phyloP scores from a whole-genome alignment of 2,329 filamentous ascomycete species.

The Sclerotinia minor region DNA sequence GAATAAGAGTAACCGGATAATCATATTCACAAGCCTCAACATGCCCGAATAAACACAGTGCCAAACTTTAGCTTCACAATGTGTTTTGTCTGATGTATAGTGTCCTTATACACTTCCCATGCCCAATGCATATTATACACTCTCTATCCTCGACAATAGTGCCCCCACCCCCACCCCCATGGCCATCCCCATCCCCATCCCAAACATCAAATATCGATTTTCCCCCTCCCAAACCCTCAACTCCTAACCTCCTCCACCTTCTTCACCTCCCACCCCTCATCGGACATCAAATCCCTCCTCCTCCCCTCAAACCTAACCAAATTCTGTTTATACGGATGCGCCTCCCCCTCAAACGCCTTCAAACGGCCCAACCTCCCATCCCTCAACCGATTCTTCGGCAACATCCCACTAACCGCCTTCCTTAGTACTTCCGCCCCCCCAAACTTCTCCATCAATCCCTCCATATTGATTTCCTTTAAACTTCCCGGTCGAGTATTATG shows the following conservation, averaged over 20 bases:
- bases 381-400: slow-evolving; percentile 92
- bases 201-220: neutral
- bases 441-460: slow-evolving; percentile 89
- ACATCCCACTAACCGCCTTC: slow-evolving; percentile 92
- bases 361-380: slow-evolving; percentile 84
- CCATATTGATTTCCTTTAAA: slow-evolving; percentile 88
- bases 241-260: slow-evolving; percentile 8
- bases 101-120: slow-evolving; percentile 21
- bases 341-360: slow-evolving; percentile 93
- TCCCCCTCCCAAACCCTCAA: neutral
- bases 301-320: slow-evolving; percentile 70
- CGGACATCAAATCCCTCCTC: slow-evolving; percentile 37
- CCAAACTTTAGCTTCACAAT: slow-evolving; percentile 1
- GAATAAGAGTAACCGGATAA: neutral
- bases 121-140: slow-evolving; percentile 28
- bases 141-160: slow-evolving; percentile 13
- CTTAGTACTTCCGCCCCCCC: slow-evolving; percentile 89
- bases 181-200: no score
- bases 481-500: slow-evolving; percentile 89
- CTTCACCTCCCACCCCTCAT: slow-evolving; percentile 22
- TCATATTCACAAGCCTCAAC: neutral
- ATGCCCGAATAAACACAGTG: neutral
- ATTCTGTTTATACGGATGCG: slow-evolving; percentile 90
- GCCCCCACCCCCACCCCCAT: neutral
- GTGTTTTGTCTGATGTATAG: slow-evolving; percentile 27